Evolutionary conservation across 2,329 filamentous ascomycete genomes (phyloP).

Genomic region (Aspergillus tanneri): DNA sequence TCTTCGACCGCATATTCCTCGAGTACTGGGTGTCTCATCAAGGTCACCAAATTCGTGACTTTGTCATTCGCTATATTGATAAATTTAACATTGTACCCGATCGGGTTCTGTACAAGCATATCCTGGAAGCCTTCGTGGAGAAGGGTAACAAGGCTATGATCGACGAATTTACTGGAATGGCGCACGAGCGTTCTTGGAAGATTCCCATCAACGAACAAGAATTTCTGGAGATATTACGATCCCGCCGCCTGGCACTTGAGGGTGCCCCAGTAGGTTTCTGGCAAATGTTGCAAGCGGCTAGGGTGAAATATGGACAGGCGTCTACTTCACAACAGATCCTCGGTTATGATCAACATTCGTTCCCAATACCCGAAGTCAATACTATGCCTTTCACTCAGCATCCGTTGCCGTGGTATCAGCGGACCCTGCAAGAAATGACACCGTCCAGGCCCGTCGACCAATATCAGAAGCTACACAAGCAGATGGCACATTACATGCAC

Average conservation of each 20-base stretch:
- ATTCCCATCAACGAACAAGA: slow-evolving; percentile 30
- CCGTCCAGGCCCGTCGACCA: slow-evolving; percentile 31
- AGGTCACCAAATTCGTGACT: slow-evolving; percentile 34
- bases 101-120: slow-evolving; percentile 40
- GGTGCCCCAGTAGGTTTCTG: slow-evolving; percentile 39
- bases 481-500: slow-evolving; percentile 41
- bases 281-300: slow-evolving; percentile 42
- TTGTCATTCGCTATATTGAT: slow-evolving; percentile 36
- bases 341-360: slow-evolving; percentile 35
- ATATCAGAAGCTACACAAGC: slow-evolving; percentile 36
- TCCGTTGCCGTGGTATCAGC: slow-evolving; percentile 31
- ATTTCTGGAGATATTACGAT: slow-evolving; percentile 35
- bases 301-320: slow-evolving; percentile 31
- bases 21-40: slow-evolving; percentile 43
- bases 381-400: slow-evolving; percentile 23
- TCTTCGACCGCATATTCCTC: slow-evolving; percentile 43
- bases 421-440: slow-evolving; percentile 29
- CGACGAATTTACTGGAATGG: slow-evolving; percentile 31
- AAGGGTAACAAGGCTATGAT: slow-evolving; percentile 37
- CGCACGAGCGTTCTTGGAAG: slow-evolving; percentile 34
- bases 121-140: slow-evolving; percentile 42
- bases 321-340: slow-evolving; percentile 37
- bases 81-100: slow-evolving; percentile 40
- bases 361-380: slow-evolving; percentile 28
- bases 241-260: slow-evolving; percentile 36